Evolutionary conservation across 352 stramenopile species (phyloP).

Genomic region (Pythium graminicola): DNA sequence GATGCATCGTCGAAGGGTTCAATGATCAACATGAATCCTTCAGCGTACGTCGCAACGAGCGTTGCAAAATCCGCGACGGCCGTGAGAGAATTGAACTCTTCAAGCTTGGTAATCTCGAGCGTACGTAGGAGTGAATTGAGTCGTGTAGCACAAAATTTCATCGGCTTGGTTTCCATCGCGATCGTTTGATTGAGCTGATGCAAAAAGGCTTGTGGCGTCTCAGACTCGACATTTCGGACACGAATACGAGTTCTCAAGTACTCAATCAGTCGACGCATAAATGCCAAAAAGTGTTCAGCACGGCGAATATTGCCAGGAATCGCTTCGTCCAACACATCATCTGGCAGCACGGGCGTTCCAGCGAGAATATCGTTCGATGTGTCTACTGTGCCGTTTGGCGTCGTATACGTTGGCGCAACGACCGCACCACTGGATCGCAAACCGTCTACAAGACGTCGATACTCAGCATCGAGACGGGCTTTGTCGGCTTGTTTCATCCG

Average conservation of each 20-base stretch:
- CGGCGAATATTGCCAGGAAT: constrained; percentile 97
- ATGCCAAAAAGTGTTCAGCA: constrained; percentile 97
- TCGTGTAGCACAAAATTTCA: constrained; percentile 97
- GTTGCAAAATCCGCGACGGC: constrained; percentile 97
- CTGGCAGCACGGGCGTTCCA: constrained; percentile 78
- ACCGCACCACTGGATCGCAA: constrained; percentile 88
- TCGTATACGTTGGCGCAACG: constrained; percentile 47
- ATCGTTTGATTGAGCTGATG: constrained; percentile 92
- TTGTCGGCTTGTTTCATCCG: constrained; percentile 90
- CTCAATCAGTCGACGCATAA: constrained; percentile 96
- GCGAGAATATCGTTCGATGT: constrained; percentile 59
- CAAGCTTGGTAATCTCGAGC: constrained; percentile 95
- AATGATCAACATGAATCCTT: constrained; percentile 98
- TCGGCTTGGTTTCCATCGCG: constrained; percentile 93
- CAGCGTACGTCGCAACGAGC: constrained; percentile 94
- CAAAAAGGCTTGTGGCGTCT: constrained; percentile 96
- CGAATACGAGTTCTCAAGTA: constrained; percentile 83
- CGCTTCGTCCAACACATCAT: constrained; percentile 95
- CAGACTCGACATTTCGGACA: constrained; percentile 90
- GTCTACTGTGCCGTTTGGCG: constrained; percentile 35
- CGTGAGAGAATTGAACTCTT: constrained; percentile 94
- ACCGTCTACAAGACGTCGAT: constrained; percentile 93
- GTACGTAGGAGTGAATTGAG: constrained; percentile 95
- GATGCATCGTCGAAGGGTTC: constrained; percentile 88
- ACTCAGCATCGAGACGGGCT: constrained; percentile 91